Evolutionary conservation across 169 alveolate genomes (phyloP).

Genomic region (Theileria annulata): DNA sequence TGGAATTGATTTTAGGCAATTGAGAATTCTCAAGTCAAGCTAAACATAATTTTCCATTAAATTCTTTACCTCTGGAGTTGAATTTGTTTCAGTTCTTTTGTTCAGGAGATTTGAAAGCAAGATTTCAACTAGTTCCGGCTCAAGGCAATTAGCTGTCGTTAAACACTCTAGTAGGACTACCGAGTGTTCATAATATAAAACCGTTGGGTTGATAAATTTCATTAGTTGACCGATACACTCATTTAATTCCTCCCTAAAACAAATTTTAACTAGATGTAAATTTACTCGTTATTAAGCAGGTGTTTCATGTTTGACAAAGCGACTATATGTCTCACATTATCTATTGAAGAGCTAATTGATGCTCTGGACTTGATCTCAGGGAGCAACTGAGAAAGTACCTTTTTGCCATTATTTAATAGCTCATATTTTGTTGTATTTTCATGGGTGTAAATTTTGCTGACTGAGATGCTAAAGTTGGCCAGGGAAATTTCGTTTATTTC

Average conservation of each 20-base stretch:
- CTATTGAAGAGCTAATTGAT: background rate
- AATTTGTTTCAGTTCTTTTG: conserved; percentile 10
- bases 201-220: conserved; percentile 1
- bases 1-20: background rate
- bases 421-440: background rate
- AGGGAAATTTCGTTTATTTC: conserved; percentile 24
- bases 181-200: conserved; percentile 24
- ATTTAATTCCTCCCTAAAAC: conserved; percentile 1
- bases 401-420: background rate
- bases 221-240: conserved; percentile 8
- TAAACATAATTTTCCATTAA: background rate
- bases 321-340: conserved; percentile 14
- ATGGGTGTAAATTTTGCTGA: conserved; percentile 10
- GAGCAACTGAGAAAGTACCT: background rate
- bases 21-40: conserved; percentile 20
- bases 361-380: conserved; percentile 10
- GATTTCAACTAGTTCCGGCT: background rate
- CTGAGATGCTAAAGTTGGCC: conserved; percentile 38
- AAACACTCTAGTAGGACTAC: conserved; percentile 16
- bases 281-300: background rate
- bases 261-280: background rate
- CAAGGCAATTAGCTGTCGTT: background rate
- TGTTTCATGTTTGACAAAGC: conserved; percentile 22
- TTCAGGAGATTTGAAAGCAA: conserved; percentile 7
- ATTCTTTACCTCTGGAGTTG: background rate